Base-by-base conservation (phyloP, 2,329 filamentous ascomycete species). In the Scedosporium minutisporum region DNA sequence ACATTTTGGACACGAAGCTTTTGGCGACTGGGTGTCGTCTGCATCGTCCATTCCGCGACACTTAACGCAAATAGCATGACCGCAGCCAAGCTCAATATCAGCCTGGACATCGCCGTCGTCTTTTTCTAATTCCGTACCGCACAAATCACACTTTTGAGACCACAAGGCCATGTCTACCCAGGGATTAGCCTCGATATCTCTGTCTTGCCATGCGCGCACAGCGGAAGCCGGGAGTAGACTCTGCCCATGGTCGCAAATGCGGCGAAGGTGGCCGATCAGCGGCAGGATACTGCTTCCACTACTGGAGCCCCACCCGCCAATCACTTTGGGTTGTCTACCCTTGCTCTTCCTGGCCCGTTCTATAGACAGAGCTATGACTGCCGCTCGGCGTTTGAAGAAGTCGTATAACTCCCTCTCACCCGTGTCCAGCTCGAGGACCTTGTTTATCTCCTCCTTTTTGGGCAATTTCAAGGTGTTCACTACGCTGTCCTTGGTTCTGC, bases 161-260 rank as follows among this genome's bases (percentile, higher is more conserved):
- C 21, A 27, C 16, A 58, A 3, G 7, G 57, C 18, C 33, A 48
- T n/a, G 4, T 23, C 21, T 23, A 3, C 44, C 16, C 67, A 58
- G 27, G 46, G n/a, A n/a, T n/a, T 12, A 57, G 33, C 33, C 60
- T 63, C 33, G 53, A 38, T 66, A 57, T 66, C 38, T 58, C 42
- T 25, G 62, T 33, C 16, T 23, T 61, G 25, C 44, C 44, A 25
- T 16, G 16, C 10, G 65, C 44, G 53, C 60, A 29, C 66, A 66
- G 68, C 27, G 58, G 61, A 53, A 63, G 41, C 16, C 18, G 68
- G 67, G 2, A 73, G 65, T 6, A 73, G 66, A 3, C 66, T 62
- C 60, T 69, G 61, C 3, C 71, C 71, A 57, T 73, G 70, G 58
- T 74, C 64, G 66, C 72, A 73, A 59, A 74, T 72, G 6, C 66